A percentile compares a stretch with the other conserved stretches of the same genome.
Conservation (phyloP, 352 stramenopile genomes). For the Phytopythium oedochilum region DNA sequence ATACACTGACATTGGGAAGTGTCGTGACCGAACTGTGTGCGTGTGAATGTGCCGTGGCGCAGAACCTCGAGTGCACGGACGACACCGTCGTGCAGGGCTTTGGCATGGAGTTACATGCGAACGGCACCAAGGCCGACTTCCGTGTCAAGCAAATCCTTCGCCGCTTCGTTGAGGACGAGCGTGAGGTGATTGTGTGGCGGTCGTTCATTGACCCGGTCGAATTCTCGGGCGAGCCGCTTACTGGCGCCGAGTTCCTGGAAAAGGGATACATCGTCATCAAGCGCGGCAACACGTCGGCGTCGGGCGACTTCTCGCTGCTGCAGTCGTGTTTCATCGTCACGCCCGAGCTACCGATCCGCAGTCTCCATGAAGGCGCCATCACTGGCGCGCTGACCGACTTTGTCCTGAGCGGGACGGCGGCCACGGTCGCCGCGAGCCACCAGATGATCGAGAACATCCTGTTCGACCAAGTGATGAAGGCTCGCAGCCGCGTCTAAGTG, state of each 20-base stretch:
- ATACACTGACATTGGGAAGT: no score
- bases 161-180: conserved; percentile 26
- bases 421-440: conserved; percentile 26
- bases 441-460: conserved; percentile 33
- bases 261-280: conserved; percentile 29
- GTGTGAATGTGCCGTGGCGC: conserved; percentile 1
- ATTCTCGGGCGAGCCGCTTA: conserved; percentile 21
- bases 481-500: conserved; percentile 10
- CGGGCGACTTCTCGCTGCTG: conserved; percentile 30
- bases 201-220: conserved; percentile 27
- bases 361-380: conserved; percentile 14
- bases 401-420: conserved; percentile 27
- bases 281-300: conserved; percentile 10
- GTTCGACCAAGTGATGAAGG: conserved; percentile 22
- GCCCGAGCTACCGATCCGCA: conserved; percentile 22
- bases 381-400: conserved; percentile 35
- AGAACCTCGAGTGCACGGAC: conserved; percentile 4
- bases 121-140: conserved; percentile 27
- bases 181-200: conserved; percentile 26
- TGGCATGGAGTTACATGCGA: conserved; percentile 30
- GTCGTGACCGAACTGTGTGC: not conserved
- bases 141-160: conserved; percentile 28
- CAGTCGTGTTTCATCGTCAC: conserved; percentile 43
- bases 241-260: conserved; percentile 23
- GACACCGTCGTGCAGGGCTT: conserved; percentile 41